These are phyloP conservation scores for Penicillium chermesinum DNA, from an alignment of 495 filamentous ascomycete genomes.

Conservation along the genomic window DNA sequence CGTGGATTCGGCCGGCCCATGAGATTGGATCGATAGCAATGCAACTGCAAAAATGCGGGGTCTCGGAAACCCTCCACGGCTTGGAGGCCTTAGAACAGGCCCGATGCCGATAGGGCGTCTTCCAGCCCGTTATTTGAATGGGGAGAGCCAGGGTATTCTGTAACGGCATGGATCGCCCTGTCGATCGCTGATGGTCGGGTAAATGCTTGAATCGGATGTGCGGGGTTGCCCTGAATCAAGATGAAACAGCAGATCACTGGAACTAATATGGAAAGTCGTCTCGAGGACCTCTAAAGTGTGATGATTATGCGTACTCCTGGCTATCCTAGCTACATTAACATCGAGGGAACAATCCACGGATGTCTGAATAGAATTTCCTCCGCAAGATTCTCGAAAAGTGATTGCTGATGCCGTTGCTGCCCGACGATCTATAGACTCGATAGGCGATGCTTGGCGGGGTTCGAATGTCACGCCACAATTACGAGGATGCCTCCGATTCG, in stretches of 20 bases:
- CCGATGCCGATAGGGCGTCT: background rate
- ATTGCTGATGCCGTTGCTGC: too few relatives aligned
- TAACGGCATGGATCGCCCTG: conserved; percentile 4
- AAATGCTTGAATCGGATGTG: conserved; percentile 2
- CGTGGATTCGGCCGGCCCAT: conserved; percentile 11
- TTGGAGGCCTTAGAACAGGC: conserved; percentile 1
- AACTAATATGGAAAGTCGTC: too few relatives aligned
- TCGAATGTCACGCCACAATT: too few relatives aligned
- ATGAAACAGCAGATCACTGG: background rate
- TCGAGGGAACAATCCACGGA: too few relatives aligned
- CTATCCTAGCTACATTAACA: too few relatives aligned
- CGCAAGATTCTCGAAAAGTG: too few relatives aligned
- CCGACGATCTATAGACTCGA: too few relatives aligned
- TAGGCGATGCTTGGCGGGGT: too few relatives aligned
- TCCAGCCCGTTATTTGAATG: background rate
- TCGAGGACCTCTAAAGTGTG: too few relatives aligned
- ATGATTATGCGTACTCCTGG: too few relatives aligned
- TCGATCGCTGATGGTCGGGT: conserved; percentile 1
- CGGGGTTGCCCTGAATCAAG: background rate
- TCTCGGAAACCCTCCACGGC: background rate
- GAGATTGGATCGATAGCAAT: conserved; percentile 3
- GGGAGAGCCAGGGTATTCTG: background rate
- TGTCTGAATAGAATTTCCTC: too few relatives aligned
- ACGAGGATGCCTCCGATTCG: too few relatives aligned
- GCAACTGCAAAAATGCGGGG: conserved; percentile 17